Percentiles rank a stretch among this genome's conserved stretches.
Conservation (phyloP, 345 rosid species). For the Brassica carinata region DNA sequence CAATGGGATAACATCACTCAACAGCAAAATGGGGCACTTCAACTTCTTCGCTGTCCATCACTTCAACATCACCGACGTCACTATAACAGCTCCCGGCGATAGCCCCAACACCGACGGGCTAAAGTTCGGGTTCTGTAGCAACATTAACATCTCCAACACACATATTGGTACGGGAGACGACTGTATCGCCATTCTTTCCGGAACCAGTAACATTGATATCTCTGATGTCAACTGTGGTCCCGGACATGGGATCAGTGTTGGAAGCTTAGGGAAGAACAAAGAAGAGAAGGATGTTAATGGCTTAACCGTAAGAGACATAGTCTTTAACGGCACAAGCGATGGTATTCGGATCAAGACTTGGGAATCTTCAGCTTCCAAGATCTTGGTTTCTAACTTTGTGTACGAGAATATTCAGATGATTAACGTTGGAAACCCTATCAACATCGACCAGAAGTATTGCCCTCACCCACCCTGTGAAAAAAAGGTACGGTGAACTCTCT, state of each 20-base stretch:
- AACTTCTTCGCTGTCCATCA: too few relatives aligned
- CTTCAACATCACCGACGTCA: background rate
- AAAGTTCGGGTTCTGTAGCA: background rate
- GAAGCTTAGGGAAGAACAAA: background rate
- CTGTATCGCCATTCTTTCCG: background rate
- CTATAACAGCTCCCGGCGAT: conserved; percentile 22
- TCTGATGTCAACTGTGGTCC: too few relatives aligned
- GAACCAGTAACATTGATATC: background rate
- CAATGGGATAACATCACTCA: too few relatives aligned
- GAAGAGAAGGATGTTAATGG: background rate
- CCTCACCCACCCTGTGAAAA: too few relatives aligned
- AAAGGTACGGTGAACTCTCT: too few relatives aligned
- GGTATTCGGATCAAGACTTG: conserved; percentile 2
- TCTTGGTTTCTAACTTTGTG: conserved; percentile 18
- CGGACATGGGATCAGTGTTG: too few relatives aligned
- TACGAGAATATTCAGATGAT: conserved; percentile 35
- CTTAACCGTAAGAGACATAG: background rate
- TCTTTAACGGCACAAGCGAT: background rate
- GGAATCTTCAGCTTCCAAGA: conserved; percentile 26
- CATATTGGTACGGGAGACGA: background rate
- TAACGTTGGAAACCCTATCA: conserved; percentile 19
- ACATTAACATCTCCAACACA: background rate
- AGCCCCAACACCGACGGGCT: background rate
- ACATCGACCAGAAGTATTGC: too few relatives aligned
- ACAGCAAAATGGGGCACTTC: too few relatives aligned